Evolutionary conservation across 805 yeast genomes (phyloP), one percentile per base, ranked within the genome.

Genomic region (Ogataea nonfermentans): DNA sequence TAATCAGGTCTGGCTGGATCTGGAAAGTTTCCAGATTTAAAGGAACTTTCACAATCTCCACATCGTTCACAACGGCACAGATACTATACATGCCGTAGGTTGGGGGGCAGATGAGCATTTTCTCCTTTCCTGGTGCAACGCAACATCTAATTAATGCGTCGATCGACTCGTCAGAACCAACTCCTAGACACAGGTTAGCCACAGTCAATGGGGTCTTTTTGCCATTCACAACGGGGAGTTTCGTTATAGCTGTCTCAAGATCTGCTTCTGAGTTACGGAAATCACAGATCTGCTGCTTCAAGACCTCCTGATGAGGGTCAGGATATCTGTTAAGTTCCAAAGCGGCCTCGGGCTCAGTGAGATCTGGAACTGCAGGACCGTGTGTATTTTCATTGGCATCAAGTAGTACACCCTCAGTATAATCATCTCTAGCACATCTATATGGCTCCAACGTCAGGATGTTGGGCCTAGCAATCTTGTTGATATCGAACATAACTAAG

Each of bases 41-140:
- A 7, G 95, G 90, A 12, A 88, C 90, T 44, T 75, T 71, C 11
- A 79, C 87, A 27, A 85, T 70, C 19, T 72, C 86, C 8, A 91
- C 85, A 54, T 93, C 98, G 57, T 93, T 93, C 43, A 93, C 84
- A 20, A 79, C 77, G 2, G 97, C 95, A 57, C 95, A 84, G 24
- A 93, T 90, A 4, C 84, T 67, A 70, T 93, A 93, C 99, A 93
- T 93, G 6, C 98, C 97, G 57, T 93, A 93, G 0, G 99, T 93
- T 29, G 99, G 98, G 3, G 98, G 96, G 61, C 95, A 81, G 2
- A 79, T 78, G 51, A 93, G 65, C 56, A 93, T 64, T 59, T 88
- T 91, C 44, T 90, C 96, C 47, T 69, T 71, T 2, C 84, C 85
- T 2, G 99, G 99, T 4, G 63, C 68, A 56, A 96, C 86, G 38